A percentile compares a stretch with the other conserved stretches of the same genome.
phyloP scores from a whole-genome alignment of 2,329 filamentous ascomycete genomes.

The Capronia americana region DNA sequence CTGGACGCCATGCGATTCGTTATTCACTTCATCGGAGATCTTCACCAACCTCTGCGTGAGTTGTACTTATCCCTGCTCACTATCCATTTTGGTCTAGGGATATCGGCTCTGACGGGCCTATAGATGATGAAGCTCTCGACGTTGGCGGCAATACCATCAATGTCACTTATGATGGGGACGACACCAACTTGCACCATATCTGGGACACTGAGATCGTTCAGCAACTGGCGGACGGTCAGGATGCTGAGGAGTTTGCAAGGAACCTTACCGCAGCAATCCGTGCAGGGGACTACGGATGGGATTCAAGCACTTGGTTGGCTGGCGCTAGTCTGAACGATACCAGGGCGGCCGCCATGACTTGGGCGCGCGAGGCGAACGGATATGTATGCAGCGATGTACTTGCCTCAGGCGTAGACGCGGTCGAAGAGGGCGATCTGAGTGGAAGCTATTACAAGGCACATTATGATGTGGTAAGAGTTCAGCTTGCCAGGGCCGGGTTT shows the following conservation, averaged over 20 bases:
- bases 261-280: conserved; percentile 52
- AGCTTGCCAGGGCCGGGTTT: conserved; percentile 70
- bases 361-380: conserved; percentile 66
- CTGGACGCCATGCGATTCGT: conserved; percentile 55
- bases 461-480: conserved; percentile 42
- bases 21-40: conserved; percentile 69
- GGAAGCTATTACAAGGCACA: conserved; percentile 34
- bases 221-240: conserved; percentile 38
- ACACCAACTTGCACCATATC: conserved; percentile 71
- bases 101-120: not conserved
- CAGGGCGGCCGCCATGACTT: conserved; percentile 54
- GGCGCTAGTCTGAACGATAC: conserved; percentile 26
- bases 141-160: conserved; percentile 72
- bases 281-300: conserved; percentile 49
- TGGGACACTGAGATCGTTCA: conserved; percentile 70
- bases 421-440: conserved; percentile 55
- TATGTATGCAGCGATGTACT: conserved; percentile 69
- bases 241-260: conserved; percentile 63
- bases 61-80: not conserved
- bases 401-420: conserved; percentile 64
- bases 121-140: conserved; percentile 62
- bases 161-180: conserved; percentile 66
- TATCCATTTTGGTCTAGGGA: not conserved
- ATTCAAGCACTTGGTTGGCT: conserved; percentile 20
- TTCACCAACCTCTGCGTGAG: conserved; percentile 70